Base-by-base conservation (phyloP, 768 basidiomycete species). In the Lentinula detonsa region DNA sequence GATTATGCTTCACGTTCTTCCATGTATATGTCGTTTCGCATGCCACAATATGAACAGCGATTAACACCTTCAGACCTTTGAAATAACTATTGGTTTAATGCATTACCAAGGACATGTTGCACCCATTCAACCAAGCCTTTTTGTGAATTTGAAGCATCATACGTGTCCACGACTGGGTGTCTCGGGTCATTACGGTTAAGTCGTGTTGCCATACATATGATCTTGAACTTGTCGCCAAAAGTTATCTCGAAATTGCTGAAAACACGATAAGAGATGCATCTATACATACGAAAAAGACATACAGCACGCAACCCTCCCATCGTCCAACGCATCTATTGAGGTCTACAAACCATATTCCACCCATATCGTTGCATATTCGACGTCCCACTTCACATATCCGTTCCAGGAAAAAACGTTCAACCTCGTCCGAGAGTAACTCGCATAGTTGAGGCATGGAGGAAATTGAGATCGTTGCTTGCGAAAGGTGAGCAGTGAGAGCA, bases 281-380 rank as follows among this genome's bases (percentile, higher is more conserved):
- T 13, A 21, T 43, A 46, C 49, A 8, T 28, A 60, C 23, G 11
- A 34, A 23, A n/a, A 16, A 45, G 18, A 81, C 90, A 71, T 67
- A 91, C 91, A 91, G 63, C 18, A 87, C 84, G 64, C 82, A 85
- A 3, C 88, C 87, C 64, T 91, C 90, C 90, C 91, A 92, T 67
- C 88, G 79, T 6, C 88, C 91, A 23, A 93, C 82, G 48, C 86
- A 85, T 60, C 84, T 83, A 59, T 87, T 80, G 49, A 83, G 69
- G 65, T 93, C 91, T 28, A 92, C 84, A 63, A 93, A 89, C 91
- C 91, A 93, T 2, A 84, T 85, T 13, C 86, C 86, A 49, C 85
- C 85, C 13, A 81, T 75, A 34, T 78, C 70, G 39, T 78, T 76
- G 56, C 80, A 81, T 7, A 83, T 69, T 54, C 78, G 79, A 18